Conservation (phyloP, 2,329 filamentous ascomycete genomes). For the Acephala macrosclerotiorum region DNA sequence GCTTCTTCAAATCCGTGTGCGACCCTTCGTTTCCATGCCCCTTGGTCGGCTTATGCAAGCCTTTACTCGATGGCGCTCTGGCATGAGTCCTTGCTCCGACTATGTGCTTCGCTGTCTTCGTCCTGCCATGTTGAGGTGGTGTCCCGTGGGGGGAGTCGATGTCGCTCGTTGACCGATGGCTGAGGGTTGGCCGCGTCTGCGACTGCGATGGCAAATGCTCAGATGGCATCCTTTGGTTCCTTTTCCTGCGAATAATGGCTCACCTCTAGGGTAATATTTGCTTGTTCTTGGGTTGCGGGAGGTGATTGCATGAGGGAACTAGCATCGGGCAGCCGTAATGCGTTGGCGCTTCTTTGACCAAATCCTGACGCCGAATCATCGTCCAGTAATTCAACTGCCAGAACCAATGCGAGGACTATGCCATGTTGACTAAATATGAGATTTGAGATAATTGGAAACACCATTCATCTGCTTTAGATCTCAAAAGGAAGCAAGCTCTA, state of each 20-base stretch:
- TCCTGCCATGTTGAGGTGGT: slow-evolving; percentile 38
- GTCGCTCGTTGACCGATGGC: slow-evolving; percentile 37
- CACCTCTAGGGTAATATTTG: slow-evolving; percentile 29
- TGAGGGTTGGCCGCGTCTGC: slow-evolving; percentile 32
- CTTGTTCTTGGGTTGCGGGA: slow-evolving; percentile 27
- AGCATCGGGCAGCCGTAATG: slow-evolving; percentile 1
- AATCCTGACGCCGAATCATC: slow-evolving; percentile 8
- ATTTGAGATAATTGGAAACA: not conserved
- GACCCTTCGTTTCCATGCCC: slow-evolving; percentile 38
- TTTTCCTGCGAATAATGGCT: slow-evolving; percentile 31
- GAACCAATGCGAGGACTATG: not conserved
- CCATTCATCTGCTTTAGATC: not conserved
- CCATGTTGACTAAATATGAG: not conserved
- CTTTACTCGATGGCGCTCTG: slow-evolving; percentile 41
- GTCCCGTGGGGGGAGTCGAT: slow-evolving; percentile 39
- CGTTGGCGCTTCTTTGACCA: slow-evolving; percentile 16
- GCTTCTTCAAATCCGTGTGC: slow-evolving; percentile 40
- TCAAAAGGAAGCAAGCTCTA: not conserved
- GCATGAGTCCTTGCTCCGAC: slow-evolving; percentile 39
- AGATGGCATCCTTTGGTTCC: slow-evolving; percentile 37
- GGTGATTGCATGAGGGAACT: slow-evolving; percentile 13
- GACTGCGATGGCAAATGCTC: slow-evolving; percentile 33
- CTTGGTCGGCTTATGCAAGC: slow-evolving; percentile 40
- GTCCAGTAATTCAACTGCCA: not conserved
- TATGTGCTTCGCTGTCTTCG: slow-evolving; percentile 41